Percentiles rank a stretch among this genome's conserved stretches.
Conservation (phyloP, 768 basidiomycete species). For the Paxillus involutus region DNA sequence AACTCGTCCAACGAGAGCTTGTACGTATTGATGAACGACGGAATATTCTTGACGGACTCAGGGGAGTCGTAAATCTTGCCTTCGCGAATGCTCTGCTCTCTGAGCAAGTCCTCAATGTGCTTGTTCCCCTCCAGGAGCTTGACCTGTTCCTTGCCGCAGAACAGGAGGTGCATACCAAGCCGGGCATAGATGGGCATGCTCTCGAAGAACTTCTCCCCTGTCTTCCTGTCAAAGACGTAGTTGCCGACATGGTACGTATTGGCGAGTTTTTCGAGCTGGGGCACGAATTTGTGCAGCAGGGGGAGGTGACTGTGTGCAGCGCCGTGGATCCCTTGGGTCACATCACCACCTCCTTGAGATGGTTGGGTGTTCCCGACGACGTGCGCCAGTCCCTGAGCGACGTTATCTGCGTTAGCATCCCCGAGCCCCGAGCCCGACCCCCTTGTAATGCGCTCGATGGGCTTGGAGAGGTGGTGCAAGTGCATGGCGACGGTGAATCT, state of each 20-base stretch:
- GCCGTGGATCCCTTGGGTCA: conserved; percentile 30
- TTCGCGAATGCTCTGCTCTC: conserved; percentile 55
- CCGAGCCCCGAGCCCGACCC: conserved; percentile 10
- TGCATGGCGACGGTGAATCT: conserved; percentile 18
- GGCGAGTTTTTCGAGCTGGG: conserved; percentile 56
- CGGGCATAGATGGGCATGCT: conserved; percentile 72
- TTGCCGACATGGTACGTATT: conserved; percentile 57
- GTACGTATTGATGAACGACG: conserved; percentile 57
- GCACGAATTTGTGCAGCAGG: conserved; percentile 49
- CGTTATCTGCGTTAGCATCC: conserved; percentile 16
- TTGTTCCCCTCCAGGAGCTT: conserved; percentile 47
- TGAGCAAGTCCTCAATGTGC: conserved; percentile 49
- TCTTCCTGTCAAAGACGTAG: conserved; percentile 50
- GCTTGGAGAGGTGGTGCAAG: conserved; percentile 21
- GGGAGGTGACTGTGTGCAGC: conserved; percentile 33
- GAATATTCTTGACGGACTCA: conserved; percentile 50
- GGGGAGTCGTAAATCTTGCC: conserved; percentile 56
- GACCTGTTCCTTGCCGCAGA: conserved; percentile 53
- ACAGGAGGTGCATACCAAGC: conserved; percentile 78
- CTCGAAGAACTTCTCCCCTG: conserved; percentile 60
- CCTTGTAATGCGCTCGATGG: conserved; percentile 27
- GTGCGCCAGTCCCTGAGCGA: conserved; percentile 18
- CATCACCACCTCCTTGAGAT: conserved; percentile 13
- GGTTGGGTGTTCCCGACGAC: conserved; percentile 20
- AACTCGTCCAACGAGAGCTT: conserved; percentile 58